A percentile compares a stretch with the other conserved stretches of the same genome.
Evolutionary conservation across 2,329 filamentous ascomycete genomes (phyloP).

Genomic region (Aspergillus sojae): DNA sequence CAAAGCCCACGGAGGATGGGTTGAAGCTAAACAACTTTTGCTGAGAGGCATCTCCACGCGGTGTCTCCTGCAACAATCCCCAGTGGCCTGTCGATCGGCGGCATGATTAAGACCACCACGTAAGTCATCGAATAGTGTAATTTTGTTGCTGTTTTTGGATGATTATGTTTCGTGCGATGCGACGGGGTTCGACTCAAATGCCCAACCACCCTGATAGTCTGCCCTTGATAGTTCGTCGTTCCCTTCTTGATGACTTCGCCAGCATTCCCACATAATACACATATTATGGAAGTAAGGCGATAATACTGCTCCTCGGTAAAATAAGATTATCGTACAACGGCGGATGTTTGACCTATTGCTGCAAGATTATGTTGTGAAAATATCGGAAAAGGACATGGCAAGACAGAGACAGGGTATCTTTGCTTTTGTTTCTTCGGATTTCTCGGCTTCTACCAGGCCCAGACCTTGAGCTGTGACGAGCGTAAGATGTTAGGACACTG

Average conservation of each 20-base stretch:
- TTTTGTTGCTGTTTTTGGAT: slow-evolving; percentile 13
- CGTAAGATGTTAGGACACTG: slow-evolving; percentile 15
- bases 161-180: slow-evolving; percentile 5
- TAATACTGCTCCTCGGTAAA: slow-evolving; percentile 29
- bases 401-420: slow-evolving; percentile 42
- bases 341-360: slow-evolving; percentile 37
- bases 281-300: slow-evolving; percentile 33
- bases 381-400: slow-evolving; percentile 41
- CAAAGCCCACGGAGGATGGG: neutral
- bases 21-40: neutral
- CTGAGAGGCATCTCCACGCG: neutral
- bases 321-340: slow-evolving; percentile 52
- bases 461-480: slow-evolving; percentile 73
- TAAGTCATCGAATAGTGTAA: slow-evolving; percentile 21
- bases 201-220: slow-evolving; percentile 2
- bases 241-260: slow-evolving; percentile 17
- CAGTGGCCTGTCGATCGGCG: slow-evolving; percentile 12
- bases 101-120: slow-evolving; percentile 23
- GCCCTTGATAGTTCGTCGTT: slow-evolving; percentile 11
- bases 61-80: slow-evolving; percentile 24
- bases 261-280: slow-evolving; percentile 24
- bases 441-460: slow-evolving; percentile 67
- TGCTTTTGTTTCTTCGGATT: slow-evolving; percentile 27
- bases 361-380: slow-evolving; percentile 33
- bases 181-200: neutral